Evolutionary conservation across 2,329 filamentous ascomycete genomes (phyloP), one percentile per base, ranked within the genome.

Genomic region (Gyromitra esculenta): DNA sequence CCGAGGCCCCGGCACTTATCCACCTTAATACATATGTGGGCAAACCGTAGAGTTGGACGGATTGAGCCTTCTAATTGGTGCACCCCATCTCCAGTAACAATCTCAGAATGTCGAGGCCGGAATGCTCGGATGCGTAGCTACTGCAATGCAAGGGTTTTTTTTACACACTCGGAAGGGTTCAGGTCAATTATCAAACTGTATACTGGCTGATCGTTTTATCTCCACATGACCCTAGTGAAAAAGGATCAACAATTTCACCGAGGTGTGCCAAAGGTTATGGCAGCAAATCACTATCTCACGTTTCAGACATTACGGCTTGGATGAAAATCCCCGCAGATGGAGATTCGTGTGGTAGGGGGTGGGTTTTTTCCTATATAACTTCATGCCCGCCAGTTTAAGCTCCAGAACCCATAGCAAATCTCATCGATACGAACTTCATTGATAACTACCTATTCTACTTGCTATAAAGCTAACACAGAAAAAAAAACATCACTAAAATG

Each of bases 331-430:
- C 37, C n/a, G 57, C 37, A 41, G 11, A 37, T 56, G 57, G 18
- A 64, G 66, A 60, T 60, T 48, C 31, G 52, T n/a, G 45, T 65
- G 41, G 15, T 25, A 25, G 56, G 2, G 25, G 25, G 25, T 4
- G 25, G 25, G 25, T 2, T 25, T 48, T 31, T 45, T 69, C 37
- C 57, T 75, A 75, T 75, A 75, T 75, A 75, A 43, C 35, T n/a
- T 48, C 31, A 39, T 45, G 72, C 18, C 39, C 25, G 25, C n/a
- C 35, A 48, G 11, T 25, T 48, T 35, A 25, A 45, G 15, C n/a
- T 56, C 13, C 9, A 45, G 37, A 48, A 54, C 31, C 13, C 35
- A 50, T 21, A 39, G 11, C n/a, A 70, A 37, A 52, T 15, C 57
- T 52, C 67, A 54, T 71, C 57, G 6, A 48, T 48, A 63, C 37